Base-by-base conservation (phyloP, 2,329 filamentous ascomycete genomes). In the Simplicillium sp. region DNA sequence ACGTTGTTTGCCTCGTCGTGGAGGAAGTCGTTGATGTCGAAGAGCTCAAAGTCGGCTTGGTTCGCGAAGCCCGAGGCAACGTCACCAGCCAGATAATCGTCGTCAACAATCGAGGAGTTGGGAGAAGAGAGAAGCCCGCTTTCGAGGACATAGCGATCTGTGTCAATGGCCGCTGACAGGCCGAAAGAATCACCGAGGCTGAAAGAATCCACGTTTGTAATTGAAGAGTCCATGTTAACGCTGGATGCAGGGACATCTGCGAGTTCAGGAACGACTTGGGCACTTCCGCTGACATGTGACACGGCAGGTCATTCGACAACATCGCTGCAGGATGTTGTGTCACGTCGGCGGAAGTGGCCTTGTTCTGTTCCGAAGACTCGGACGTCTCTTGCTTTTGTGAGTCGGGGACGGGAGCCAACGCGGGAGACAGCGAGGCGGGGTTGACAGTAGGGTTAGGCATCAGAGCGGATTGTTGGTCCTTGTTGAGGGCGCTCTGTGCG, bases 241-340 rank as follows among this genome's bases (percentile, higher is more conserved):
- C 20, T 25, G 20, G 20, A 50, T 56, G 57, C 58, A 57, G 60
- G 46, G 47, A 54, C 47, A 61, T 66, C 59, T 55, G 67, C 50
- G 62, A 67, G 53, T 56, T 58, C 58, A 50, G 56, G 58, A 64
- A 68, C 54, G 62, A 61, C 60, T 59, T 62, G 56, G 67, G 64
- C 63, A 67, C 70, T 66, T 75, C 75, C 73, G 70, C 77, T 84
- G 85, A 90, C 82, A 80, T 89, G 90, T 82, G 92, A 97, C 92
- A 98, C 92, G 84, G 92, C 92, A 94, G 92, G 92, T 95, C 92
- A 64, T 84, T 17, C 13, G 42, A 97, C 92, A 97, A 96, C 90
- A 96, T 83, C 89, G 77, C 92, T 76, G 92, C 92, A 97, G 92
- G 89, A 95, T 94, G 89, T 96, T 96, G 92, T 96, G 89, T 92